Percentiles rank a stretch among this genome's conserved stretches.
Evolutionary conservation across 352 stramenopile species (phyloP).

Genomic region (Phytopythium sindhum): DNA sequence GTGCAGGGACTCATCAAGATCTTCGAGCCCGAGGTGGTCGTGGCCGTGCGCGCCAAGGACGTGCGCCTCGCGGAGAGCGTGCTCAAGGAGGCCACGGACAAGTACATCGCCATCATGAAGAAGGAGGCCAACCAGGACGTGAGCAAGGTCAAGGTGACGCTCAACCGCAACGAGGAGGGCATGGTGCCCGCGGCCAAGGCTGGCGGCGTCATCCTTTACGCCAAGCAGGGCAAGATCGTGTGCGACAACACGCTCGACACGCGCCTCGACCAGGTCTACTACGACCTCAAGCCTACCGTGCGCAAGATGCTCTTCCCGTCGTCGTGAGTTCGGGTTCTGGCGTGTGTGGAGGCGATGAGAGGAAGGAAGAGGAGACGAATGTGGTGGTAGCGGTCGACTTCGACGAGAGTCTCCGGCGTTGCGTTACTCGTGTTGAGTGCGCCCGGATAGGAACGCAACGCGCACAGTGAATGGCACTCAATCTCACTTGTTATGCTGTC

Average conservation of each 20-base stretch:
- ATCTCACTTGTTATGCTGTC: not conserved
- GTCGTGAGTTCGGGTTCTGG: conserved; percentile 19
- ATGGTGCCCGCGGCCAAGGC: conserved; percentile 80
- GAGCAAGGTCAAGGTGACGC: conserved; percentile 83
- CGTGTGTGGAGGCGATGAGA: not conserved
- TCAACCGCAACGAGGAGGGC: conserved; percentile 87
- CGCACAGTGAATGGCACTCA: not conserved
- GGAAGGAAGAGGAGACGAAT: not conserved
- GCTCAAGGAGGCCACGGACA: conserved; percentile 80
- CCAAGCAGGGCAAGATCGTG: conserved; percentile 94
- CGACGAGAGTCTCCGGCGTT: not conserved
- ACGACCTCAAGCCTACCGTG: conserved; percentile 76
- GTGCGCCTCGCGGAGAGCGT: conserved; percentile 85
- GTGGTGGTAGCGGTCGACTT: not conserved
- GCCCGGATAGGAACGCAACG: not conserved
- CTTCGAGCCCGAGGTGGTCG: conserved; percentile 92
- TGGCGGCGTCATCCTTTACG: conserved; percentile 84
- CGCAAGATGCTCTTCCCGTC: conserved; percentile 78
- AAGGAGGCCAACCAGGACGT: conserved; percentile 91
- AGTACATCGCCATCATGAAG: conserved; percentile 85
- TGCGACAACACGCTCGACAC: conserved; percentile 98
- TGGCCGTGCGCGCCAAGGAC: conserved; percentile 92
- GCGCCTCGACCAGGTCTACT: conserved; percentile 78
- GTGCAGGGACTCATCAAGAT: conserved; percentile 99
- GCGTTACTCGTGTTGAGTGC: not conserved